A percentile compares a stretch with the other conserved stretches of the same genome.
phyloP scores from a whole-genome alignment of 2,329 filamentous ascomycete species.

The Chalaropsis ovoidea region DNA sequence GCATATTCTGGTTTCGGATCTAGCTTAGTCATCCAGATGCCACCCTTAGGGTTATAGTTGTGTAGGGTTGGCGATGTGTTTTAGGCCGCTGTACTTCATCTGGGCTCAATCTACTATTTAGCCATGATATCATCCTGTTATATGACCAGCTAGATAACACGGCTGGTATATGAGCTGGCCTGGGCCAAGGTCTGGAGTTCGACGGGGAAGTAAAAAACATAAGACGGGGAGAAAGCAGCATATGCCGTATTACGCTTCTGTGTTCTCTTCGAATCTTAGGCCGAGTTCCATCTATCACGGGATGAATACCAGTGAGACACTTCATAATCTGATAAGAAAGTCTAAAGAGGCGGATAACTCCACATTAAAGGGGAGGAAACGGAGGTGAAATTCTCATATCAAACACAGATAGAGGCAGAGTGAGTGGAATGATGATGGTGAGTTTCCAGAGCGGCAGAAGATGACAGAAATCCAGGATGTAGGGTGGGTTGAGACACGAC shows the following conservation, averaged over 20 bases:
- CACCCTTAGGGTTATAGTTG: too few species aligned
- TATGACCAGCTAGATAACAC: not conserved
- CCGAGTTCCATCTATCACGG: not conserved
- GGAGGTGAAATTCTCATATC: not conserved
- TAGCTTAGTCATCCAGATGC: too few species aligned
- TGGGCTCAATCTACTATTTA: too few species aligned
- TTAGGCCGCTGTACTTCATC: too few species aligned
- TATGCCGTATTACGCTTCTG: not conserved
- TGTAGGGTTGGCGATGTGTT: too few species aligned
- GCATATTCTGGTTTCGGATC: too few species aligned
- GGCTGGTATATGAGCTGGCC: not conserved
- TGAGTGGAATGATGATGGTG: not conserved
- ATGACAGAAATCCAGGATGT: not conserved
- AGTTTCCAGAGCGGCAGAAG: not conserved
- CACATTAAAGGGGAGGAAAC: not conserved
- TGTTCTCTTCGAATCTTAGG: not conserved
- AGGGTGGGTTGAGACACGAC: not conserved
- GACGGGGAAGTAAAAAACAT: conserved; percentile 2
- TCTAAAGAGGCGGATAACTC: not conserved
- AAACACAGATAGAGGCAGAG: not conserved
- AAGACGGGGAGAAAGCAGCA: conserved; percentile 9
- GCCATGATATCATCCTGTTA: too few species aligned
- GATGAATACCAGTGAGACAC: conserved; percentile 3
- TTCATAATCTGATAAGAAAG: not conserved
- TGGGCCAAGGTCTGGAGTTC: not conserved